Percentiles rank a stretch among this genome's conserved stretches.
phyloP scores from a whole-genome alignment of 345 rosid genomes.

The Erodium maritimum region DNA sequence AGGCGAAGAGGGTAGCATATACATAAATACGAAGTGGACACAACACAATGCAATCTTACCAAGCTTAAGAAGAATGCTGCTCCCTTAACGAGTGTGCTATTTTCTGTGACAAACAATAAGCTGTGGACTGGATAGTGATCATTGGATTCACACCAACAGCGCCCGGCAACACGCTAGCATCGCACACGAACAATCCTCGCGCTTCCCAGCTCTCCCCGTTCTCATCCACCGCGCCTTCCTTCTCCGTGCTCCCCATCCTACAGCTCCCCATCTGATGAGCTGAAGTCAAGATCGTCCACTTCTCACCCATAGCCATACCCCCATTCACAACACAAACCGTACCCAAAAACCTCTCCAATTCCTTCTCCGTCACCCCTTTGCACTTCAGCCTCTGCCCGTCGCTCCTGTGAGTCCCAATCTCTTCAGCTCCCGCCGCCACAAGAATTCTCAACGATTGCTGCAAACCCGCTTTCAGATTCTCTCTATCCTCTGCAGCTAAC shows the following conservation, averaged over 20 bases:
- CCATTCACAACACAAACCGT: slow-evolving; percentile 27
- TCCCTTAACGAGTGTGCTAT: no score
- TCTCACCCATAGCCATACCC: slow-evolving; percentile 24
- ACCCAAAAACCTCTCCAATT: slow-evolving; percentile 37
- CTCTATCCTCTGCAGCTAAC: slow-evolving; percentile 3
- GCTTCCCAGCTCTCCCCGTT: slow-evolving; percentile 38
- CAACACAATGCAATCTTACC: no score
- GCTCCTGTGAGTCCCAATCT: slow-evolving; percentile 60
- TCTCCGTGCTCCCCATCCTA: slow-evolving; percentile 42
- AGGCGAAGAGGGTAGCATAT: no score
- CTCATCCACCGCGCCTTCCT: slow-evolving; percentile 49
- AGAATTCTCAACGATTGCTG: slow-evolving; percentile 48
- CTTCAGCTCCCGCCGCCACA: slow-evolving; percentile 66
- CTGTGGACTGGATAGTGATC: slow-evolving; percentile 19
- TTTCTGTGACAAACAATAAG: slow-evolving; percentile 16
- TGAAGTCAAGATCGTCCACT: slow-evolving; percentile 30
- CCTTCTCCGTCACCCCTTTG: slow-evolving; percentile 24
- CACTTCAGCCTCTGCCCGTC: slow-evolving; percentile 57
- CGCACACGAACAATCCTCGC: slow-evolving; percentile 14
- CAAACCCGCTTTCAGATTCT: slow-evolving; percentile 12
- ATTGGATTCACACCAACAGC: slow-evolving; percentile 19
- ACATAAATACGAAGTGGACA: no score
- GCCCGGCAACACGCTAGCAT: slow-evolving; percentile 15
- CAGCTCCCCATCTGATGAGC: slow-evolving; percentile 85
- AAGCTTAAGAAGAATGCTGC: no score